Evolutionary conservation across 2,329 filamentous ascomycete species (phyloP).

Genomic region (Cytospora mali): DNA sequence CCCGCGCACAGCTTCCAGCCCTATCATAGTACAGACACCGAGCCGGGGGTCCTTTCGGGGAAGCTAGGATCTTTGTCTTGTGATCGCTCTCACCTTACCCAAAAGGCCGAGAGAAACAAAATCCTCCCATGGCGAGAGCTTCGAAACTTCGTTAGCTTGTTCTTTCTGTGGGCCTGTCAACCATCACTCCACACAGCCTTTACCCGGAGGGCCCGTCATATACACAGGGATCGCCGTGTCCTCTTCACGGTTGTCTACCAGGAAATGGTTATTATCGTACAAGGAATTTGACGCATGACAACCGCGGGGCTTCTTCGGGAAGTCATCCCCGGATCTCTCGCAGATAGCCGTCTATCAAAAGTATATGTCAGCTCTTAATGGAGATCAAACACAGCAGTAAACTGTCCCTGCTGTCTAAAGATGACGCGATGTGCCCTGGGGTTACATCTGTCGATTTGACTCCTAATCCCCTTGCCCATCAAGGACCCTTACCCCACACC

Average conservation of each 20-base stretch:
- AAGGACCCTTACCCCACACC: constrained; percentile 7
- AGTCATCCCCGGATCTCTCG: constrained; percentile 40
- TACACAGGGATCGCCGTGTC: constrained; percentile 33
- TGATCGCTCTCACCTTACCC: constrained; percentile 28
- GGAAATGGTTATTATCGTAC: constrained; percentile 2
- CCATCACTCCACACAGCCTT: constrained; percentile 16
- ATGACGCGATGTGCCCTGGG: constrained; percentile 37
- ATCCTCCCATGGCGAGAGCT: constrained; percentile 36
- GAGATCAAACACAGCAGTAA: constrained; percentile 38
- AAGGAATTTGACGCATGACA: constrained; percentile 45
- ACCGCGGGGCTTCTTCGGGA: constrained; percentile 47
- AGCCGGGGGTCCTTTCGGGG: constrained; percentile 8
- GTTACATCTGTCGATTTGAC: constrained; percentile 11
- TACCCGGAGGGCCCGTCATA: constrained; percentile 35
- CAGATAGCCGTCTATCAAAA: constrained; percentile 37
- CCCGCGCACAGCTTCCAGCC: constrained; percentile 24
- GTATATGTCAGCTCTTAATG: constrained; percentile 45
- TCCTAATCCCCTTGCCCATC: constrained; percentile 16
- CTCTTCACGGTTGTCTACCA: constrained; percentile 3
- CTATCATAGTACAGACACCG: constrained; percentile 7
- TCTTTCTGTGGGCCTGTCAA: constrained; percentile 44
- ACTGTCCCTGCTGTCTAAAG: constrained; percentile 31
- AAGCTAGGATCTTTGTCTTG: constrained; percentile 14
- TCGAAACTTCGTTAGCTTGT: constrained; percentile 42
- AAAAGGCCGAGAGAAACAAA: constrained; percentile 25